A percentile compares a stretch with the other conserved stretches of the same genome.
These are phyloP conservation scores for Saccharum spontaneum DNA, from an alignment of 176 grass and related monocot genomes.

Conservation along the genomic window DNA sequence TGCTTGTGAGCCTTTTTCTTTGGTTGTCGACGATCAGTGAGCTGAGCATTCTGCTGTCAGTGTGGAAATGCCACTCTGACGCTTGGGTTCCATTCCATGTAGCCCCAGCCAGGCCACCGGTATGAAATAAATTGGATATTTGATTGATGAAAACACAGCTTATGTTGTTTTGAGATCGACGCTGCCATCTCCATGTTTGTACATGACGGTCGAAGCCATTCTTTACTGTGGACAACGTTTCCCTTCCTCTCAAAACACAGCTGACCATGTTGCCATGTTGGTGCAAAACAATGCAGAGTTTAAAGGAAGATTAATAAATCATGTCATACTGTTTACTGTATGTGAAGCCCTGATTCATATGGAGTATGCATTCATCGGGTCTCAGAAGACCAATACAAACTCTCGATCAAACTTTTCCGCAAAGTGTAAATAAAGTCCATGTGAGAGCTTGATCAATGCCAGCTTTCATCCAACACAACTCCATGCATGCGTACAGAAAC, in stretches of 20 bases:
- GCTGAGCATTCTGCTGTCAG: not conserved
- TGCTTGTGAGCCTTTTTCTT: not conserved
- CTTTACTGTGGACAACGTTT: too few species aligned
- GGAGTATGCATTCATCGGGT: not conserved
- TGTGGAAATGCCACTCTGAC: not conserved
- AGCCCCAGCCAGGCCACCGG: too few species aligned
- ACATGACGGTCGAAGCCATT: too few species aligned
- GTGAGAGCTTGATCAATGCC: not conserved
- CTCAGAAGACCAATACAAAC: too few species aligned
- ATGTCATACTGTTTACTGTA: too few species aligned
- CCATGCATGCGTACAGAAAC: not conserved
- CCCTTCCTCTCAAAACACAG: too few species aligned
- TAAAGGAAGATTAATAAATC: too few species aligned
- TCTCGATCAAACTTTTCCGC: not conserved
- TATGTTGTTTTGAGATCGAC: not conserved
- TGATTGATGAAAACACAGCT: not conserved
- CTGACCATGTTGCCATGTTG: too few species aligned
- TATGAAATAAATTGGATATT: not conserved
- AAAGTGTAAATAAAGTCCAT: not conserved
- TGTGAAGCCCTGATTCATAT: not conserved
- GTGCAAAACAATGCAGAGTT: too few species aligned
- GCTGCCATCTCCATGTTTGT: not conserved
- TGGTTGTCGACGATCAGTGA: not conserved
- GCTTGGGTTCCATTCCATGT: not conserved
- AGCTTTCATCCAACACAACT: not conserved